phyloP scores from a whole-genome alignment of 768 basidiomycete genomes.

The Boletellus ananiceps region DNA sequence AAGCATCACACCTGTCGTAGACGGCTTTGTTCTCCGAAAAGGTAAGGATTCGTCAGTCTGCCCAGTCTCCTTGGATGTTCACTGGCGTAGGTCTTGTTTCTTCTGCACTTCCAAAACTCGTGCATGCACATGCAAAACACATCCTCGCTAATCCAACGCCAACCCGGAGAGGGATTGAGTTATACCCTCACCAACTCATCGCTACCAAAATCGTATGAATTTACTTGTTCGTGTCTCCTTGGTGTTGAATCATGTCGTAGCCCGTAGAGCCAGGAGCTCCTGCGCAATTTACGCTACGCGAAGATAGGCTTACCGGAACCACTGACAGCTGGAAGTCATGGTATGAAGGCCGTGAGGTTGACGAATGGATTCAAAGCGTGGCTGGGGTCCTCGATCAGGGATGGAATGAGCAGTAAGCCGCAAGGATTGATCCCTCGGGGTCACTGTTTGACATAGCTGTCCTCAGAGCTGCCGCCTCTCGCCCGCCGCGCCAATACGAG shows the following conservation, averaged over 20 bases:
- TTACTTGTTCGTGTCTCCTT: neutral
- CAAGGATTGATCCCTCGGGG: neutral
- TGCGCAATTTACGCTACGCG: conserved; percentile 66
- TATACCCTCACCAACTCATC: conserved; percentile 86
- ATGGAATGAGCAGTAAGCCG: conserved; percentile 81
- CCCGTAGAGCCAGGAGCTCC: conserved; percentile 66
- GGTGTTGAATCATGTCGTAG: conserved; percentile 34
- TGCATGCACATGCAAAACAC: conserved; percentile 75
- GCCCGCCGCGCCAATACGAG: conserved; percentile 73
- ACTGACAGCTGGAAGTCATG: conserved; percentile 80
- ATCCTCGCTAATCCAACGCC: conserved; percentile 48
- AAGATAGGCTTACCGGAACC: conserved; percentile 67
- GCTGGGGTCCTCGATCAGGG: conserved; percentile 81
- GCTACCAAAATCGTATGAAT: conserved; percentile 64
- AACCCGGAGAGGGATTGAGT: conserved; percentile 55
- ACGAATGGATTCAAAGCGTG: conserved; percentile 90
- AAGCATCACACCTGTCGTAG: conserved; percentile 92
- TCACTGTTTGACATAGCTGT: neutral
- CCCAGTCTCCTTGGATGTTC: neutral
- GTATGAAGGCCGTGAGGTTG: conserved; percentile 78
- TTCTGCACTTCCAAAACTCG: conserved; percentile 72
- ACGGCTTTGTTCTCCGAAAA: conserved; percentile 96
- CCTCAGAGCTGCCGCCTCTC: conserved; percentile 53
- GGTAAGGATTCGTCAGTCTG: conserved; percentile 40
- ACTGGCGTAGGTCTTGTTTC: conserved; percentile 61